Base-by-base conservation (phyloP, 192 early-diverging fungal genomes). In the Podila epigama region DNA sequence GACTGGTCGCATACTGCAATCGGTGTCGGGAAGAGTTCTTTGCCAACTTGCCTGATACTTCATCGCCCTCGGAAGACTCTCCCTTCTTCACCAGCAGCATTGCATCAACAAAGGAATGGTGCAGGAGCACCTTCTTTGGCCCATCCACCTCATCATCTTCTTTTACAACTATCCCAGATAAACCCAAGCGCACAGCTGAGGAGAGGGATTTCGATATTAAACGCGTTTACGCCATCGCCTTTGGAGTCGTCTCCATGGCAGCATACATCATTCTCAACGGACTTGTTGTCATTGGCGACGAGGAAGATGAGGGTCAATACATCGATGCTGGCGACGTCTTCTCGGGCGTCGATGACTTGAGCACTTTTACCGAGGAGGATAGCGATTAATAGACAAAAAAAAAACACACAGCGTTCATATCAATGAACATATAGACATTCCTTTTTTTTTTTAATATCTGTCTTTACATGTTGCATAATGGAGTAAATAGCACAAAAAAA, bases 191-290 rank as follows among this genome's bases (percentile, higher is more conserved):
- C 29, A 69, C 75, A 34, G 63, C 82, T 50, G 67, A 75, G 29
- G 69, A 86, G 51, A 53, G 71, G 1, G 82, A 88, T 37, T 88
- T 88, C 68, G 82, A 85, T 62, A 60, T 82, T 59, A 88, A 86
- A 63, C 61, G 87, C 29, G 58, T 83, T 12, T 84, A 82, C 66
- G 73, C 83, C 5, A 75, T 88, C 61, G 75, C 79, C 13, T 83
- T 83, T 40, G 87, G 80, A 3, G 50, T 85, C 27, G 66, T 78
- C 10, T 69, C 83, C 20, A 73, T 88, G 53, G 32, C 79, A 28
- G 77, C 61, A 7, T 90, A 89, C 81, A 79, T 90, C 8, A 82
- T 87, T 60, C 66, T 83, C 27, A 86, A 93, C 68, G 90, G 89
- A 20, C 83, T 92, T 35, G 69, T 92, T 12, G 70, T 68, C 35